Evolutionary conservation across 2,329 filamentous ascomycete genomes (phyloP).

Genomic region (Sarocladiaceae sp.): DNA sequence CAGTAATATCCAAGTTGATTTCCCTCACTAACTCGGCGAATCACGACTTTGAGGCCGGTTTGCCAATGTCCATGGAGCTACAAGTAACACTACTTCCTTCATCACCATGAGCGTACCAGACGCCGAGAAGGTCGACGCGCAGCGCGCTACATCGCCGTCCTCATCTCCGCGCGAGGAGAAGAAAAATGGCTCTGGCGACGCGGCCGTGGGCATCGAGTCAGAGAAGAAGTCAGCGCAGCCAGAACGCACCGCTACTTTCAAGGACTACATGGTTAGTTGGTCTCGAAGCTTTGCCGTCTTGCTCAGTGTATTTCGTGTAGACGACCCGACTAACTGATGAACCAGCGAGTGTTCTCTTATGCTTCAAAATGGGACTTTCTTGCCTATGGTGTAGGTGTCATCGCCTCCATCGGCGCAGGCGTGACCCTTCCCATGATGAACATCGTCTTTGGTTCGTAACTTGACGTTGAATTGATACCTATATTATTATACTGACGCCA

Average conservation of each 20-base stretch:
- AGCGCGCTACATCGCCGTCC: not conserved
- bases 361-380: slow-evolving; percentile 48
- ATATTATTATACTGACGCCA: not conserved
- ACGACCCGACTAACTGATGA: too few relatives aligned
- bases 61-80: not conserved
- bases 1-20: too few relatives aligned
- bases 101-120: not conserved
- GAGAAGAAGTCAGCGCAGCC: slow-evolving; percentile 26
- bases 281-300: not conserved
- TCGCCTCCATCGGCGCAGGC: slow-evolving; percentile 49
- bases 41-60: not conserved
- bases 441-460: slow-evolving; percentile 46
- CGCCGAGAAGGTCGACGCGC: not conserved
- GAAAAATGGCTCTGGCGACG: not conserved
- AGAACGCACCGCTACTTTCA: slow-evolving; percentile 35
- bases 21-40: too few relatives aligned
- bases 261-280: slow-evolving; percentile 32
- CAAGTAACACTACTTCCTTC: not conserved
- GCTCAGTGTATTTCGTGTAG: too few relatives aligned
- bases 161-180: not conserved
- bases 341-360: slow-evolving; percentile 48
- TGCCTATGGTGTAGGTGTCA: slow-evolving; percentile 39
- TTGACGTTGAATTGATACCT: not conserved
- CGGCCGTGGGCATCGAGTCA: slow-evolving; percentile 16
- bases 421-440: slow-evolving; percentile 57